phyloP scores from a whole-genome alignment of 2,329 filamentous ascomycete genomes.

The Myriosclerotinia scirpicola region DNA sequence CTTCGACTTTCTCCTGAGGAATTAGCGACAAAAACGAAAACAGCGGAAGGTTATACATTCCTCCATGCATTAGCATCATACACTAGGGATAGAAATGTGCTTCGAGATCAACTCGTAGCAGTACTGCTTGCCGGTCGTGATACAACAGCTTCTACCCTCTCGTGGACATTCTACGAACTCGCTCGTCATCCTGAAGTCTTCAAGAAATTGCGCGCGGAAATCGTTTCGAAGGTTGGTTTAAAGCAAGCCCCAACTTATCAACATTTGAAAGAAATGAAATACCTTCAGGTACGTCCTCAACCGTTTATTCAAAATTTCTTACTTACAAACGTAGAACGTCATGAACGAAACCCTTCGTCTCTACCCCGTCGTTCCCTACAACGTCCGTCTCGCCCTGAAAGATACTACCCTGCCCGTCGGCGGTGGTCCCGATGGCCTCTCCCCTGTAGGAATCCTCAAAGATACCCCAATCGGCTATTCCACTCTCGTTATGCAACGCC shows the following conservation, averaged over 20 bases:
- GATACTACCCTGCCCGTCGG: conserved; percentile 75
- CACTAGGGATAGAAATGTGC: conserved; percentile 68
- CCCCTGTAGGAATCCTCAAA: conserved; percentile 65
- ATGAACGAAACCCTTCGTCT: conserved; percentile 77
- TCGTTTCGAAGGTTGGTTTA: conserved; percentile 64
- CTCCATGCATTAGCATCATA: conserved; percentile 80
- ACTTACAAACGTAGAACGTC: conserved; percentile 50
- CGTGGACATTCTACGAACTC: conserved; percentile 82
- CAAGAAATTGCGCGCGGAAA: conserved; percentile 69
- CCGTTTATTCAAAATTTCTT: neutral
- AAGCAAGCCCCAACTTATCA: conserved; percentile 67
- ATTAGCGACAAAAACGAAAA: conserved; percentile 70
- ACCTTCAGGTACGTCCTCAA: conserved; percentile 51
- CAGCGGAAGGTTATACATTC: conserved; percentile 76
- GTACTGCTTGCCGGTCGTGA: conserved; percentile 83
- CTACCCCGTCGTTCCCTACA: conserved; percentile 78
- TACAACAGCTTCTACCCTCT: conserved; percentile 79
- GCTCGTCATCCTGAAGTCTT: conserved; percentile 67
- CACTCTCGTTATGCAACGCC: conserved; percentile 71
- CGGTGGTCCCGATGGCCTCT: conserved; percentile 61
- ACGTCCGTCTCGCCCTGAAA: conserved; percentile 68
- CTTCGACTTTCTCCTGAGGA: conserved; percentile 69
- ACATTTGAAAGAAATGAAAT: conserved; percentile 85
- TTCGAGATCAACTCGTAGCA: conserved; percentile 82
- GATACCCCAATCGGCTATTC: conserved; percentile 66